phyloP scores from a whole-genome alignment of 257 asterid genomes.

The Solanum virginianum region DNA sequence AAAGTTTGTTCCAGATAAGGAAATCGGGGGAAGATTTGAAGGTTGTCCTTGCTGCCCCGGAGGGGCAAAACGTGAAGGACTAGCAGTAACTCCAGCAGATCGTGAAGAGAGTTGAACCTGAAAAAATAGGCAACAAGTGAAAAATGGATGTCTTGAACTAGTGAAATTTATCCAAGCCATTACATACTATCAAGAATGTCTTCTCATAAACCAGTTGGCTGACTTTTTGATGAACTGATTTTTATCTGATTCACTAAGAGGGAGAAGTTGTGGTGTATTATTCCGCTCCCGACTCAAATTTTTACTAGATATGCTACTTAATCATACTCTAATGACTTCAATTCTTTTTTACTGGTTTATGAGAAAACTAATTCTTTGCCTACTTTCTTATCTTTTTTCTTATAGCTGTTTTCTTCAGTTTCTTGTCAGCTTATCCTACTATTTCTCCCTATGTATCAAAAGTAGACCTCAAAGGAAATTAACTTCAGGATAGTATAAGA shows the following conservation, averaged over 20 bases:
- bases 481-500: not conserved
- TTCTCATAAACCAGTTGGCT: not conserved
- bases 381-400: not conserved
- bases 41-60: slow-evolving; percentile 46
- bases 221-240: not conserved
- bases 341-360: not conserved
- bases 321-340: not conserved
- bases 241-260: not conserved
- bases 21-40: slow-evolving; percentile 29
- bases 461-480: not conserved
- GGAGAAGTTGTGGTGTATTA: not conserved
- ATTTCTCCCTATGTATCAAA: not conserved
- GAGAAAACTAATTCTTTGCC: not conserved
- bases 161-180: not conserved
- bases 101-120: slow-evolving; percentile 65
- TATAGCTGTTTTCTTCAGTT: not conserved
- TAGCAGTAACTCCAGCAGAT: slow-evolving; percentile 45
- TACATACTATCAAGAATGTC: not conserved
- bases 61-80: slow-evolving; percentile 73
- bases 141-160: not conserved
- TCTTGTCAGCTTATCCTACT: not conserved
- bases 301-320: not conserved
- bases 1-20: slow-evolving; percentile 62
- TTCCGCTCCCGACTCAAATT: not conserved
- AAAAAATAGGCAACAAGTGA: not conserved